Conservation (phyloP, 1,284 basidiomycete species). For the Boletus smithii region DNA sequence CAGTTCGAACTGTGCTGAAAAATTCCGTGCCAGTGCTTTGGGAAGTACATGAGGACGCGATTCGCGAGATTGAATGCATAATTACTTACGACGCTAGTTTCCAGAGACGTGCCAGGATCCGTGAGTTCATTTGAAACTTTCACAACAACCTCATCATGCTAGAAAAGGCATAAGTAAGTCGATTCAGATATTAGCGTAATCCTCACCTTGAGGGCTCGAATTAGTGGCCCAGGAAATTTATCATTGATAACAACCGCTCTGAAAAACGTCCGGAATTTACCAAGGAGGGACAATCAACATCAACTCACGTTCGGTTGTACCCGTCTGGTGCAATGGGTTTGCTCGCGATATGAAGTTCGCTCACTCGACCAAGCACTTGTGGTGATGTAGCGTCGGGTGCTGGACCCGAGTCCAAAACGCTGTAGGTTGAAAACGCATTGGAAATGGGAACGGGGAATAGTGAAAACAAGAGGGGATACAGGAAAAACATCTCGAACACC, state of each 20-base stretch:
- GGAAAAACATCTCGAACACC: neutral
- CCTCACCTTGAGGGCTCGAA: too few species aligned
- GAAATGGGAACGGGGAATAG: neutral
- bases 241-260: conserved; percentile 15
- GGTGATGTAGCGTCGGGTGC: too few species aligned
- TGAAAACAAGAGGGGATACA: neutral
- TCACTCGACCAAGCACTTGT: neutral
- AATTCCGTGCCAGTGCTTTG: conserved; percentile 31
- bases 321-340: conserved; percentile 29
- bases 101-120: conserved; percentile 25
- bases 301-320: conserved; percentile 23
- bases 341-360: conserved; percentile 20
- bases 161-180: too few species aligned
- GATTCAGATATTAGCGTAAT: too few species aligned
- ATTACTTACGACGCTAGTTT: conserved; percentile 29
- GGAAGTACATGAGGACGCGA: neutral
- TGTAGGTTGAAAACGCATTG: too few species aligned
- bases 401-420: too few species aligned
- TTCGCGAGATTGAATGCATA: neutral
- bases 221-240: conserved; percentile 17
- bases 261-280: neutral
- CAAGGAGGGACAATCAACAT: neutral
- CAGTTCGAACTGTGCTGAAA: conserved; percentile 19
- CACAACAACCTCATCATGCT: too few species aligned
- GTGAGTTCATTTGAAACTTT: conserved; percentile 30